Percentiles rank a stretch among this genome's conserved stretches.
Conservation (phyloP, 148 eudicot species). For the Camellia granthamiana region DNA sequence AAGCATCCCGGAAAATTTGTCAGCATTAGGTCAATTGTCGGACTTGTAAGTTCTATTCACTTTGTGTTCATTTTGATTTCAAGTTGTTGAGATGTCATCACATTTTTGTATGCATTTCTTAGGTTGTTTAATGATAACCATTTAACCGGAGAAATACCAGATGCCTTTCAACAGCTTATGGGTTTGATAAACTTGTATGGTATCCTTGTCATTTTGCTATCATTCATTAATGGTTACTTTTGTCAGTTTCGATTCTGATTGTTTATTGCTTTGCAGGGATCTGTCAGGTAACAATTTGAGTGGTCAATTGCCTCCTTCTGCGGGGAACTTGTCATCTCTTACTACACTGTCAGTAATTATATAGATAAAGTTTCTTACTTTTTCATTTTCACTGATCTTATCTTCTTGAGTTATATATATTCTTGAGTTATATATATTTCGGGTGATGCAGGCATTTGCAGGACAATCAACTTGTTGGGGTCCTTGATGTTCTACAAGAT, state of each 20-base stretch:
- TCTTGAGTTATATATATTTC: background rate
- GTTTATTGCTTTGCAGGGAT: slow-evolving; percentile 55
- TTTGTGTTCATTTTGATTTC: background rate
- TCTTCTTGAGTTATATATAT: slow-evolving; percentile 3
- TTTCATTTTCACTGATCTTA: background rate
- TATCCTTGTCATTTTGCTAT: background rate
- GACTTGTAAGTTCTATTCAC: slow-evolving; percentile 57
- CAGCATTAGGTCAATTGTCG: slow-evolving; percentile 65
- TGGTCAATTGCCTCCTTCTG: slow-evolving; percentile 78
- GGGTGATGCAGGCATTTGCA: slow-evolving; percentile 67
- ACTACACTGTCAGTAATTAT: slow-evolving; percentile 65
- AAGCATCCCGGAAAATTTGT: slow-evolving; percentile 60
- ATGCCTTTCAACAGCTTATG: slow-evolving; percentile 59
- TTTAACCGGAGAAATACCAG: slow-evolving; percentile 73
- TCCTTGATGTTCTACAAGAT: slow-evolving; percentile 69
- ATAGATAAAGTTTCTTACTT: background rate
- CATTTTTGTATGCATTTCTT: background rate
- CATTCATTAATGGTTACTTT: slow-evolving; percentile 9
- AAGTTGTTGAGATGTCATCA: background rate
- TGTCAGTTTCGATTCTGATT: background rate
- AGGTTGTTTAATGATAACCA: slow-evolving; percentile 71
- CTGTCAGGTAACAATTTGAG: slow-evolving; percentile 71
- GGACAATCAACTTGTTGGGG: slow-evolving; percentile 71
- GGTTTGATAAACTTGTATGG: slow-evolving; percentile 71
- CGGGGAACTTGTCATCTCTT: slow-evolving; percentile 63